Evolutionary conservation across 1,284 basidiomycete genomes (phyloP).

Genomic region (Cutaneotrichosporon sp.): DNA sequence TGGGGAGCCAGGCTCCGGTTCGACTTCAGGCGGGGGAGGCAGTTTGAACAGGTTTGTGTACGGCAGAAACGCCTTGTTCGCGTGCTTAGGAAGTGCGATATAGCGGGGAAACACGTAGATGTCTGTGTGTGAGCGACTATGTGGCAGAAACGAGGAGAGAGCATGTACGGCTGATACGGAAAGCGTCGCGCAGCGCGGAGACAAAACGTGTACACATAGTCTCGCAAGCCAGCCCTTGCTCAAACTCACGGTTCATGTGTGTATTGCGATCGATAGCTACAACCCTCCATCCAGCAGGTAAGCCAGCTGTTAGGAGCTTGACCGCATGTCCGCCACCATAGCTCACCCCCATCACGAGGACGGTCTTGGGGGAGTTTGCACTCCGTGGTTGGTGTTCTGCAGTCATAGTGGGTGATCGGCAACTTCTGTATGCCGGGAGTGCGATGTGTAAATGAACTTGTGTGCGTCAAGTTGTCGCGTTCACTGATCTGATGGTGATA

Average conservation of each 20-base stretch:
- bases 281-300: constrained; percentile 61
- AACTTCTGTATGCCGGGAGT: too few relatives aligned
- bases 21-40: background rate
- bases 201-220: too few relatives aligned
- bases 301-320: constrained; percentile 55
- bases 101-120: constrained; percentile 53
- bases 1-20: background rate
- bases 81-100: constrained; percentile 48
- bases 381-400: too few relatives aligned
- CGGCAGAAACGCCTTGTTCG: constrained; percentile 60
- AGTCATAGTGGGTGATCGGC: too few relatives aligned
- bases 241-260: constrained; percentile 48
- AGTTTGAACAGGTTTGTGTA: constrained; percentile 53
- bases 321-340: constrained; percentile 59
- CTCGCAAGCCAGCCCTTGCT: too few relatives aligned
- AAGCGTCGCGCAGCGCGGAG: too few relatives aligned
- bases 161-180: too few relatives aligned
- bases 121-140: constrained; percentile 38
- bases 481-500: too few relatives aligned
- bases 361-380: constrained; percentile 38
- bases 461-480: too few relatives aligned
- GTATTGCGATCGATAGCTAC: constrained; percentile 69
- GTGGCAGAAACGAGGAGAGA: too few relatives aligned
- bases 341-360: constrained; percentile 59
- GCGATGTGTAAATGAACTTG: too few relatives aligned